Evolutionary conservation across 1,284 basidiomycete genomes (phyloP).

Genomic region (Apiotrichum mycotoxinovorans): DNA sequence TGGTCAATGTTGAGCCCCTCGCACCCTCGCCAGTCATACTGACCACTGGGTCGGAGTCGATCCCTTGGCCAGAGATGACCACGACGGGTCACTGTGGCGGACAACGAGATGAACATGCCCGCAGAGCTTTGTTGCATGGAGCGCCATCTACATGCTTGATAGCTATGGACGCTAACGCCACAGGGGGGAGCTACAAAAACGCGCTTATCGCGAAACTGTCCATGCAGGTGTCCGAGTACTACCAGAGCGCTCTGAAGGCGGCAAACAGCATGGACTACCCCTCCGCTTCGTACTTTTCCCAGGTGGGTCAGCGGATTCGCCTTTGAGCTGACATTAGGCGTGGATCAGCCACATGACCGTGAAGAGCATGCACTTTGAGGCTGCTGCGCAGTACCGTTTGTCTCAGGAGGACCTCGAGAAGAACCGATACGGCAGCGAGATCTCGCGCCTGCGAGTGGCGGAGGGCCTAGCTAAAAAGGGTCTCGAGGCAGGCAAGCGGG

Average conservation of each 20-base stretch:
- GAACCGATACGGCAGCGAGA: conserved; percentile 77
- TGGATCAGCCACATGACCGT: conserved; percentile 80
- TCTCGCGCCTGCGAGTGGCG: conserved; percentile 69
- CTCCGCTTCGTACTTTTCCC: conserved; percentile 46
- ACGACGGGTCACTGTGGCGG: no score
- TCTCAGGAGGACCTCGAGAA: conserved; percentile 86
- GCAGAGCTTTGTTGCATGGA: no score
- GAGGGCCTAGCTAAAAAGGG: conserved; percentile 68
- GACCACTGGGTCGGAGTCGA: no score
- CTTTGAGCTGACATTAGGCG: conserved; percentile 53
- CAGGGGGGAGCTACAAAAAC: conserved; percentile 72
- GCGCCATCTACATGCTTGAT: no score
- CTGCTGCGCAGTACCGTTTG: conserved; percentile 85
- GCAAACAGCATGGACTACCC: conserved; percentile 56
- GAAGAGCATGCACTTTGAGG: conserved; percentile 81
- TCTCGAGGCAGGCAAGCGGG: conserved; percentile 65
- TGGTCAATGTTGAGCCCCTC: no score
- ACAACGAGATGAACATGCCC: no score
- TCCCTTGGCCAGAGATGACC: no score
- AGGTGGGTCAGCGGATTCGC: conserved; percentile 30
- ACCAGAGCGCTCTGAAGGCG: conserved; percentile 58
- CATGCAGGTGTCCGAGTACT: conserved; percentile 66
- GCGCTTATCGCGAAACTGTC: conserved; percentile 82
- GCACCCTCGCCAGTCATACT: neutral
- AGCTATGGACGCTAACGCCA: conserved; percentile 1